These are phyloP conservation scores for Punica granatum DNA, from an alignment of 345 rosid species.

Conservation along the genomic window DNA sequence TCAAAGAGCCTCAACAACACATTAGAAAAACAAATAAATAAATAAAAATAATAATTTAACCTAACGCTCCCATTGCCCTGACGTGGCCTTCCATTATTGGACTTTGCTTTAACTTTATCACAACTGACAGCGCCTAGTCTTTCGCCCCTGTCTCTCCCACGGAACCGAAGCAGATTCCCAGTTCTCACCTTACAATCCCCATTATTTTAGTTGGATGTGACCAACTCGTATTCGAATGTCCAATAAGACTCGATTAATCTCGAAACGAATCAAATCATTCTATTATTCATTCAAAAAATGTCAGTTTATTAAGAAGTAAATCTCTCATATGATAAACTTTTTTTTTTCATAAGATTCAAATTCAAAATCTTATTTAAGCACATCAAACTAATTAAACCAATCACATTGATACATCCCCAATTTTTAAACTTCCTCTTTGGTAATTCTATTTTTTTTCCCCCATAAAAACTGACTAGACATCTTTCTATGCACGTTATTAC, in stretches of 20 bases:
- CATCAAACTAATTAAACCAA: no score
- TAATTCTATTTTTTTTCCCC: constrained; percentile 19
- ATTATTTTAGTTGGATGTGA: no score
- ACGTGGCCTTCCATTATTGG: constrained; percentile 16
- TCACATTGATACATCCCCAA: neutral
- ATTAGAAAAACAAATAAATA: no score
- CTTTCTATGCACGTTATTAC: neutral
- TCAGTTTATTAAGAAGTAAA: no score
- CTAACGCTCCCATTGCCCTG: constrained; percentile 2
- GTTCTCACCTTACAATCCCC: neutral
- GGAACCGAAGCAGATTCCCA: constrained; percentile 12
- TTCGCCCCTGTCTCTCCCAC: constrained; percentile 6
- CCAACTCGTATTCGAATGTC: no score
- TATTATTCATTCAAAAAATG: no score
- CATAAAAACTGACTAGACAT: constrained; percentile 21
- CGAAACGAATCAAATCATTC: no score
- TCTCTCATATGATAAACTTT: no score
- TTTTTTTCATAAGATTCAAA: no score
- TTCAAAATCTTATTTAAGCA: no score
- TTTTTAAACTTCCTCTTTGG: neutral
- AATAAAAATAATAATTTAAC: neutral
- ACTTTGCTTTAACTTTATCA: constrained; percentile 10
- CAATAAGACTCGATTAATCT: no score
- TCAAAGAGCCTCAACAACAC: neutral
- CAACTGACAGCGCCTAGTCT: constrained; percentile 10